Percentiles rank a stretch among this genome's conserved stretches.
These are phyloP conservation scores for Lachancea lanzarotensis DNA, from an alignment of 805 yeast species.

Conservation along the genomic window DNA sequence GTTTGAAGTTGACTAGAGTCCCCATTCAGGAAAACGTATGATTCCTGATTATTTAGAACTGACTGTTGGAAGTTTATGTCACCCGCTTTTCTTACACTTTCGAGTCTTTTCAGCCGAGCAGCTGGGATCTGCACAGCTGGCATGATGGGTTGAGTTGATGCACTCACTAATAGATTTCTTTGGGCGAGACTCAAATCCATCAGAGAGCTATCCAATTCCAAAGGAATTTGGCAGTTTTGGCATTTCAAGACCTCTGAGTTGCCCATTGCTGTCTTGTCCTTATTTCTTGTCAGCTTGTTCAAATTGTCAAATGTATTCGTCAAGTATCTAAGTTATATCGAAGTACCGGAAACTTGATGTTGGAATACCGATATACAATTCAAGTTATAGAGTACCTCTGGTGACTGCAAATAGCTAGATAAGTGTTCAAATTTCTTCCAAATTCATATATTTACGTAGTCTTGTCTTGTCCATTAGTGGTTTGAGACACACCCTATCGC, in stretches of 20 bases:
- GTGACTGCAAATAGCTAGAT: too few species aligned
- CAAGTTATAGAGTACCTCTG: too few species aligned
- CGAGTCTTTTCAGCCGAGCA: slow-evolving; percentile 19
- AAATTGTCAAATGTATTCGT: too few species aligned
- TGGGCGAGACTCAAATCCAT: slow-evolving; percentile 40
- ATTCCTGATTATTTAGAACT: slow-evolving; percentile 14
- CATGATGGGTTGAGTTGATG: slow-evolving; percentile 6
- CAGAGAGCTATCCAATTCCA: slow-evolving; percentile 40
- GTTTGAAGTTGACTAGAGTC: slow-evolving; percentile 9
- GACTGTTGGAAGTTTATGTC: slow-evolving; percentile 30
- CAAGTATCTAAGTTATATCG: too few species aligned
- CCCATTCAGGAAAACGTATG: slow-evolving; percentile 24
- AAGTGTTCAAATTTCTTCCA: too few species aligned
- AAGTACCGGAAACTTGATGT: too few species aligned
- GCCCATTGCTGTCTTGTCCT: background rate
- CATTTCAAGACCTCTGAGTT: slow-evolving; percentile 27
- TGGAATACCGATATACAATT: too few species aligned
- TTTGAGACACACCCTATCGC: too few species aligned
- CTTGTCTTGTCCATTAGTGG: too few species aligned
- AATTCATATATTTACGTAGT: too few species aligned
- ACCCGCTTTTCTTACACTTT: slow-evolving; percentile 15
- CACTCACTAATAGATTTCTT: slow-evolving; percentile 35
- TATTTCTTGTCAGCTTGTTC: background rate
- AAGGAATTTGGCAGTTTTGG: slow-evolving; percentile 41
- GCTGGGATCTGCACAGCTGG: slow-evolving; percentile 16